These are phyloP conservation scores for Lagenaria siceraria DNA, from an alignment of 306 rosid species.

Conservation along the genomic window DNA sequence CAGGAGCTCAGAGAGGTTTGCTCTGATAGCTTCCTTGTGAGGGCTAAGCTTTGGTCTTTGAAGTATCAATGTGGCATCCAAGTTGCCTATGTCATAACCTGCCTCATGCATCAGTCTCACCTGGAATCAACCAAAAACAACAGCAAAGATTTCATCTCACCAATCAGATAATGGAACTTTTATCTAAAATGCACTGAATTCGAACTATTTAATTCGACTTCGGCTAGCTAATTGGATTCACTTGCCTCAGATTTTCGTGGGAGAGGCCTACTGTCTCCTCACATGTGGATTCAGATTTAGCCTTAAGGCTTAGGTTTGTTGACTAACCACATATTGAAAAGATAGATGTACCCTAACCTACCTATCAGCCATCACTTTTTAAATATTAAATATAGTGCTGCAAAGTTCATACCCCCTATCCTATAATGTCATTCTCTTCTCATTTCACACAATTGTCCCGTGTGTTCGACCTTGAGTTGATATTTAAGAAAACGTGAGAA, in stretches of 20 bases:
- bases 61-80: slow-evolving; percentile 86
- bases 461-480: not conserved
- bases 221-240: not conserved
- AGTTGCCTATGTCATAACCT: slow-evolving; percentile 82
- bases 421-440: not conserved
- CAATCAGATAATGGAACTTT: not conserved
- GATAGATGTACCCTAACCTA: not conserved
- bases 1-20: slow-evolving; percentile 73
- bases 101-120: slow-evolving; percentile 87
- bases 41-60: slow-evolving; percentile 95
- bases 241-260: not conserved
- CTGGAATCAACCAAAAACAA: slow-evolving; percentile 22
- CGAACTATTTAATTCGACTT: not conserved
- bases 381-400: not conserved
- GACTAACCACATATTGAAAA: not conserved
- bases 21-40: slow-evolving; percentile 79
- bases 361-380: not conserved
- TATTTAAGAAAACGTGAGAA: not conserved
- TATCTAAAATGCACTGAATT: not conserved
- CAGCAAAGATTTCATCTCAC: not conserved
- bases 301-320: not conserved
- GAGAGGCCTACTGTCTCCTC: not conserved
- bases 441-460: not conserved
- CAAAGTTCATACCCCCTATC: not conserved
- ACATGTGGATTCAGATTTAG: not conserved